Conservation (phyloP, 257 asterid species). For the Solanum chilense region DNA sequence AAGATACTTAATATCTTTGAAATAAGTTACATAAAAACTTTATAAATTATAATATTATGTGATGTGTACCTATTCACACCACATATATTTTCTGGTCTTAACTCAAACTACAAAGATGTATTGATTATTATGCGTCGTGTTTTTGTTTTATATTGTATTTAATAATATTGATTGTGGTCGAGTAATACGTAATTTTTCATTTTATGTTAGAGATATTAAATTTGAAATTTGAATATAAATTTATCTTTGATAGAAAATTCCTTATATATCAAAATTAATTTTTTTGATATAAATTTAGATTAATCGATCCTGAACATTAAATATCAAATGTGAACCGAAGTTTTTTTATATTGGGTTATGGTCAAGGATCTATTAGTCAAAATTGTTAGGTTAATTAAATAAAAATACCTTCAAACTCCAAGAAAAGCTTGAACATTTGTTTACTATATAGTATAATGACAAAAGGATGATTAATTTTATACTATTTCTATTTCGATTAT, state of each 20-base stretch:
- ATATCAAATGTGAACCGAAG: neutral
- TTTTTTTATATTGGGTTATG: neutral
- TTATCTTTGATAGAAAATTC: neutral
- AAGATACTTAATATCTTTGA: too few species aligned
- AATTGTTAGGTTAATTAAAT: neutral
- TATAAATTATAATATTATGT: neutral
- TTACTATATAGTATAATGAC: neutral
- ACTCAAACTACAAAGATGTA: neutral
- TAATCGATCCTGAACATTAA: accelerated
- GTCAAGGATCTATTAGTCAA: neutral
- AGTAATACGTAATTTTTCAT: neutral
- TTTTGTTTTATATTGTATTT: neutral
- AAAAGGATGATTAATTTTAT: neutral
- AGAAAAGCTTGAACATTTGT: neutral
- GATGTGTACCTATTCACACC: neutral
- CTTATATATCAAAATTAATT: accelerated
- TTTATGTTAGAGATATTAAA: accelerated
- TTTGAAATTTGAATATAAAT: neutral
- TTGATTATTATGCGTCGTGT: neutral
- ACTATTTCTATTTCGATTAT: neutral
- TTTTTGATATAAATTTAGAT: accelerated
- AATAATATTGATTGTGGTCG: neutral
- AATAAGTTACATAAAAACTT: too few species aligned
- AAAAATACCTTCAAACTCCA: neutral
- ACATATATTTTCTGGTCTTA: neutral